These are phyloP conservation scores for Erysimum cheiri DNA, from an alignment of 441 rosid genomes.

Conservation along the genomic window DNA sequence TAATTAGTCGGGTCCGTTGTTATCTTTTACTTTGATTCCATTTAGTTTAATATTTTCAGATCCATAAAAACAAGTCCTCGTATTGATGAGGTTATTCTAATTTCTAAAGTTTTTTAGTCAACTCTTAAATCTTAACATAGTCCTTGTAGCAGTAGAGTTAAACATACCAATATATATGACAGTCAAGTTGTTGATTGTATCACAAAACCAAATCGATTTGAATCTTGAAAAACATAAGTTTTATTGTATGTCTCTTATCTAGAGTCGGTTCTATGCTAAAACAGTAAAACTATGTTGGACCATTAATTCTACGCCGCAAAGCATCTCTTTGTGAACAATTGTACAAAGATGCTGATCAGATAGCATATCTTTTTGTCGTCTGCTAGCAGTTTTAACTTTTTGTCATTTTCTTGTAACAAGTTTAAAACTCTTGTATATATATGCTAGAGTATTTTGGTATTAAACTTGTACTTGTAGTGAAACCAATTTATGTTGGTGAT, in stretches of 20 bases:
- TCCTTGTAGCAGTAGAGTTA: not conserved
- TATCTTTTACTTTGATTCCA: slow-evolving; percentile 28
- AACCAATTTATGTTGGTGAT: not conserved
- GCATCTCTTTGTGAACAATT: not conserved
- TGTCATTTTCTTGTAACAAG: not conserved
- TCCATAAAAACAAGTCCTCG: not conserved
- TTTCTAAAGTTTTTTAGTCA: not conserved
- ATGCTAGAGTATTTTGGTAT: not conserved
- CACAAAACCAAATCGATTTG: not conserved
- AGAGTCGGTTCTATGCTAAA: not conserved
- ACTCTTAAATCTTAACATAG: not conserved
- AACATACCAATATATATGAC: not conserved
- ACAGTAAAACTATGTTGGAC: not conserved
- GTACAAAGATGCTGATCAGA: not conserved
- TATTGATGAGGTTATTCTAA: not conserved
- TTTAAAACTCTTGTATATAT: not conserved
- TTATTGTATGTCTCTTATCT: not conserved
- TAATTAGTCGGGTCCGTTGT: slow-evolving; percentile 5
- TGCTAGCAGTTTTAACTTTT: not conserved
- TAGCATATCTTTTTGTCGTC: not conserved
- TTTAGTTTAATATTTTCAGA: not conserved
- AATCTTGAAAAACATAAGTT: not conserved
- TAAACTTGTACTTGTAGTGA: not conserved
- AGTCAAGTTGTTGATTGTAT: slow-evolving; percentile 4
- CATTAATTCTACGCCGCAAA: not conserved